Conservation (phyloP, 2,329 filamentous ascomycete species). For the Hypoxylon sp. region DNA sequence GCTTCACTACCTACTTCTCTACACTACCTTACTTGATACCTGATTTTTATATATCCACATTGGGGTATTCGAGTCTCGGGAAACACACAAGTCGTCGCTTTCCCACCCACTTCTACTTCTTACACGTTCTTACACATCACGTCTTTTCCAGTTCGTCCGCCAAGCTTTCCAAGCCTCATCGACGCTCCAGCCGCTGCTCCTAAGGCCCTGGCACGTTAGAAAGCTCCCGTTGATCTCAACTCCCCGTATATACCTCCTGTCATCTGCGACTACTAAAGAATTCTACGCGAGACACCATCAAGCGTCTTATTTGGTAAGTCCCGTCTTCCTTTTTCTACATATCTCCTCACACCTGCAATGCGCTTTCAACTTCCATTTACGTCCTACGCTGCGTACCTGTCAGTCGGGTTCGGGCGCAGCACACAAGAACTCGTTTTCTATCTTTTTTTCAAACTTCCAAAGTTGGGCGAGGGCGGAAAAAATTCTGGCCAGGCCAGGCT, state of each 20-base stretch:
- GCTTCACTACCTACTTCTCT: conserved; percentile 19
- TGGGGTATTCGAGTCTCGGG: not conserved
- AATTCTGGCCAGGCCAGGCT: conserved; percentile 19
- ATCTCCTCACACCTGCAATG: not conserved
- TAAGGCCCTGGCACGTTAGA: conserved; percentile 23
- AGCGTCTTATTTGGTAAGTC: conserved; percentile 31
- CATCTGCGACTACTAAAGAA: conserved; percentile 30
- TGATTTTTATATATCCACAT: not conserved
- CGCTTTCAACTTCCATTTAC: conserved; percentile 13
- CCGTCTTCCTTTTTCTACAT: conserved; percentile 16
- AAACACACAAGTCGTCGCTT: not conserved
- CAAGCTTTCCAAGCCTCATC: conserved; percentile 24
- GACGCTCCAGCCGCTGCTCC: conserved; percentile 17
- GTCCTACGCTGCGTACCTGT: not conserved
- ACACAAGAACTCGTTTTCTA: not conserved
- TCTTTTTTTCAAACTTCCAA: not conserved
- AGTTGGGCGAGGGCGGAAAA: conserved; percentile 10
- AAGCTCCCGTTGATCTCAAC: conserved; percentile 31
- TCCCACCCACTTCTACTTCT: not conserved
- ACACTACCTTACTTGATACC: not conserved
- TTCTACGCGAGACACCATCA: conserved; percentile 38
- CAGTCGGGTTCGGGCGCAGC: conserved; percentile 22
- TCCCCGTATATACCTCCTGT: conserved; percentile 24
- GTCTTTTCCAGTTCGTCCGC: conserved; percentile 14
- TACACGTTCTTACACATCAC: not conserved